phyloP scores from a whole-genome alignment of 2,329 filamentous ascomycete genomes.

The Phyllosticta paracitricarpa region DNA sequence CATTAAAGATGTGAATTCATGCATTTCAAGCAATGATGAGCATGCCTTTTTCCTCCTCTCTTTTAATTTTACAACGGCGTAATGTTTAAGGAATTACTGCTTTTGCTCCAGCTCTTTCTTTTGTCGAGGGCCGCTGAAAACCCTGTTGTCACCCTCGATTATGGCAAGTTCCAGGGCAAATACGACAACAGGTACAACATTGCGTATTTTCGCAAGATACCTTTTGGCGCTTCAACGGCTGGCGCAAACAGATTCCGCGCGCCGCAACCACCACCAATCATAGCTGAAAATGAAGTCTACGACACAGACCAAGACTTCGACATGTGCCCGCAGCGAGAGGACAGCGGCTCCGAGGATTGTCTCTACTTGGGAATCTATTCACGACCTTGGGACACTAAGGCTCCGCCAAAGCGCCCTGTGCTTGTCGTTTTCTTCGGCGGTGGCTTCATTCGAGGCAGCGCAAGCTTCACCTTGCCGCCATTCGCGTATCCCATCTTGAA shows the following conservation, averaged over 20 bases:
- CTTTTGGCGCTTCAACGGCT: constrained; percentile 49
- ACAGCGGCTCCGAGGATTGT: constrained; percentile 49
- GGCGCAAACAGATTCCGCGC: constrained; percentile 51
- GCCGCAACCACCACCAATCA: constrained; percentile 44
- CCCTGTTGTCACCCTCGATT: constrained; percentile 22
- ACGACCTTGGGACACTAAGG: constrained; percentile 41
- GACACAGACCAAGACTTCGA: constrained; percentile 46
- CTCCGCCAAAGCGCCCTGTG: constrained; percentile 41
- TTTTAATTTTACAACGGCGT: too few relatives aligned
- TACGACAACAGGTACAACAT: constrained; percentile 46
- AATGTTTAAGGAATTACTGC: background rate
- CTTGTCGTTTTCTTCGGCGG: constrained; percentile 53
- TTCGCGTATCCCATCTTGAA: constrained; percentile 49
- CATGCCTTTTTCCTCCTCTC: too few relatives aligned
- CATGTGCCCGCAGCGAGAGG: constrained; percentile 49
- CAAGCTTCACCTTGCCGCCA: constrained; percentile 46
- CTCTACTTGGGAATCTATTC: constrained; percentile 52
- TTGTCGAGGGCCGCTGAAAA: background rate
- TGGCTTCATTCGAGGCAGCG: constrained; percentile 50
- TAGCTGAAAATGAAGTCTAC: constrained; percentile 43
- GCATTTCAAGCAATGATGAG: too few relatives aligned
- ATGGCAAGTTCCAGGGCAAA: constrained; percentile 41
- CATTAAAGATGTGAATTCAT: too few relatives aligned
- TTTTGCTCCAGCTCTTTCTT: background rate
- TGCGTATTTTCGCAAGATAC: constrained; percentile 51